Evolutionary conservation across 139 green algal species (phyloP).

Genomic region (Coelastrella sp.): DNA sequence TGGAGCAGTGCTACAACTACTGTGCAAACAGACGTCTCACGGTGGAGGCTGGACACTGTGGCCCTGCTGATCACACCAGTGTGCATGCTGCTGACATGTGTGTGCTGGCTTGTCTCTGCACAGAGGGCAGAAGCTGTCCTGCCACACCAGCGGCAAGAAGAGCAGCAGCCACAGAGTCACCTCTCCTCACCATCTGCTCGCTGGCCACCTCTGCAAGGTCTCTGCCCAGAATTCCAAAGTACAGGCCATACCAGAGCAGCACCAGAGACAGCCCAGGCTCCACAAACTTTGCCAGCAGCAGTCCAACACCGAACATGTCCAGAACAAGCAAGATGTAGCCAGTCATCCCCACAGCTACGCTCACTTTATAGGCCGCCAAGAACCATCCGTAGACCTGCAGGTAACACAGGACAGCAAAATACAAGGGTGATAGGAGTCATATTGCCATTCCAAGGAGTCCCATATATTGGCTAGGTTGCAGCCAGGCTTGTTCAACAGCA

Average conservation of each 20-base stretch:
- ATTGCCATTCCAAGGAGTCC: not conserved
- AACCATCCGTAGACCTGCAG: constrained; percentile 88
- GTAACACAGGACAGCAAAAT: not conserved
- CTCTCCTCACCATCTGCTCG: constrained; percentile 72
- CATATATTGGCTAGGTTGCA: too few relatives aligned
- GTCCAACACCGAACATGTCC: constrained; percentile 70
- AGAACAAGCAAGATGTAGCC: constrained; percentile 83
- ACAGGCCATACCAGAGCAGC: constrained; percentile 86
- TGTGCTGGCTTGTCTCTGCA: not conserved
- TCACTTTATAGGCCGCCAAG: constrained; percentile 68
- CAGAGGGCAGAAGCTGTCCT: too few relatives aligned
- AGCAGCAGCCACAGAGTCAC: not conserved
- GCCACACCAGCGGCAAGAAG: not conserved
- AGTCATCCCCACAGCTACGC: constrained; percentile 66
- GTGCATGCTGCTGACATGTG: not conserved
- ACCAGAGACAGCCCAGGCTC: constrained; percentile 50
- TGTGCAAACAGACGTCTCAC: too few relatives aligned
- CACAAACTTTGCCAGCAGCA: constrained; percentile 54
- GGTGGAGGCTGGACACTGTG: too few relatives aligned
- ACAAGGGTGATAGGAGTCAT: not conserved
- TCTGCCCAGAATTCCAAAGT: constrained; percentile 89
- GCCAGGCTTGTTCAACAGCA: not conserved
- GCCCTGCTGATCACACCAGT: not conserved
- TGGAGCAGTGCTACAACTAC: too few relatives aligned
- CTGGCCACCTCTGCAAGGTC: constrained; percentile 89